Conservation (phyloP, 78 protist species). For the Polysphondylium violaceum region DNA sequence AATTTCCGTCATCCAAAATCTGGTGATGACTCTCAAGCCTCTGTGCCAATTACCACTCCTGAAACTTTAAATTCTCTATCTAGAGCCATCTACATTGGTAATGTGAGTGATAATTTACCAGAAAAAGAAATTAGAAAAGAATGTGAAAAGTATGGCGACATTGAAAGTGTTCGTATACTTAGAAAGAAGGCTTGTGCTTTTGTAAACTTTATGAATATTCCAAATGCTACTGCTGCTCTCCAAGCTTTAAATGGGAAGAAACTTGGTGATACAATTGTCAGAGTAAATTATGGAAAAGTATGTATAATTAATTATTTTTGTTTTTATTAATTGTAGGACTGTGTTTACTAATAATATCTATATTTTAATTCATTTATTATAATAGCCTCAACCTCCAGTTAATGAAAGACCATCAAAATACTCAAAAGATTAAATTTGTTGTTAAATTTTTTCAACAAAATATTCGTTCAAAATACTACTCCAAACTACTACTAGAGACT, state of each 20-base stretch:
- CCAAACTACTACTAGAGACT: too few species aligned
- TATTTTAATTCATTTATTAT: too few species aligned
- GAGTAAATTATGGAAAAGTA: conserved; percentile 75
- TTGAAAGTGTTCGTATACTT: conserved; percentile 71
- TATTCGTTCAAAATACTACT: too few species aligned
- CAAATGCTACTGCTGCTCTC: conserved; percentile 69
- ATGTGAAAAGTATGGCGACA: conserved; percentile 78
- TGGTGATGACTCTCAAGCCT: conserved; percentile 3
- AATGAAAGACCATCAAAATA: too few species aligned
- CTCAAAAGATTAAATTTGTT: too few species aligned
- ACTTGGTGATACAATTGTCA: conserved; percentile 63
- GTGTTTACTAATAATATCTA: too few species aligned
- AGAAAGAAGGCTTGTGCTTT: conserved; percentile 84
- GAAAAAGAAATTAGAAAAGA: conserved; percentile 76
- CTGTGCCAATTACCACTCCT: conserved; percentile 52
- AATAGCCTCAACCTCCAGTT: too few species aligned
- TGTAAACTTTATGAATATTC: conserved; percentile 78
- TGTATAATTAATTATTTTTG: too few species aligned
- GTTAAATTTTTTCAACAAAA: too few species aligned
- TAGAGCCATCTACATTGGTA: conserved; percentile 84
- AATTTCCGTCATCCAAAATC: conserved; percentile 76
- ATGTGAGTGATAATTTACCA: conserved; percentile 51
- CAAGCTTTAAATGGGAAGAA: conserved; percentile 68
- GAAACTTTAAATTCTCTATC: conserved; percentile 63
- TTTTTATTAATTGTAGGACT: too few species aligned